Evolutionary conservation across 768 basidiomycete genomes (phyloP).

Genomic region (Agrocybe praecox): DNA sequence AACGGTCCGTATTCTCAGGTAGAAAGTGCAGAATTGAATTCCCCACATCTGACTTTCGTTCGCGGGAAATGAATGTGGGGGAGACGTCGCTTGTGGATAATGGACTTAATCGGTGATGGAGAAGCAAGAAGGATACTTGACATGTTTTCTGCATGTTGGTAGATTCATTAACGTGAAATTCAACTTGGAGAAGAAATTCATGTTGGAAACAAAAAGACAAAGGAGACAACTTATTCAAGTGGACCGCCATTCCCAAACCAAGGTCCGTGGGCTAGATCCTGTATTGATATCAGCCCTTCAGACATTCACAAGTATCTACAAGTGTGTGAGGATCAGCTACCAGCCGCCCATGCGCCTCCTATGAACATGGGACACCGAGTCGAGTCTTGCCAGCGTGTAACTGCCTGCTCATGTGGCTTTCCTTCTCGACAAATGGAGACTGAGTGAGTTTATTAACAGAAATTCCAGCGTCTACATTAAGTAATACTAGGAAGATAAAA

Average conservation of each 20-base stretch:
- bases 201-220: too few relatives aligned
- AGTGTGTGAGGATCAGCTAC: neutral
- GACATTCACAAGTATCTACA: neutral
- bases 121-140: conserved; percentile 8
- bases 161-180: neutral
- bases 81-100: neutral
- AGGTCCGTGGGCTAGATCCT: neutral
- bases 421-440: neutral
- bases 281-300: neutral
- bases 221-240: too few relatives aligned
- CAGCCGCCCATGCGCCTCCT: neutral
- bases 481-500: conserved; percentile 3
- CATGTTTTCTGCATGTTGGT: too few relatives aligned
- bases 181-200: too few relatives aligned
- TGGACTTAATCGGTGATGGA: conserved; percentile 20
- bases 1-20: neutral
- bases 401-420: neutral
- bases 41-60: neutral
- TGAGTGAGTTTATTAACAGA: neutral
- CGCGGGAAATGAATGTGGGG: neutral
- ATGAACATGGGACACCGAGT: neutral
- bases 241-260: neutral
- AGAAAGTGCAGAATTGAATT: too few relatives aligned
- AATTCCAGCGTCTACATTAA: neutral
- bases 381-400: neutral